Conservation (phyloP, 768 basidiomycete species). For the Coprinopsis sp. region DNA sequence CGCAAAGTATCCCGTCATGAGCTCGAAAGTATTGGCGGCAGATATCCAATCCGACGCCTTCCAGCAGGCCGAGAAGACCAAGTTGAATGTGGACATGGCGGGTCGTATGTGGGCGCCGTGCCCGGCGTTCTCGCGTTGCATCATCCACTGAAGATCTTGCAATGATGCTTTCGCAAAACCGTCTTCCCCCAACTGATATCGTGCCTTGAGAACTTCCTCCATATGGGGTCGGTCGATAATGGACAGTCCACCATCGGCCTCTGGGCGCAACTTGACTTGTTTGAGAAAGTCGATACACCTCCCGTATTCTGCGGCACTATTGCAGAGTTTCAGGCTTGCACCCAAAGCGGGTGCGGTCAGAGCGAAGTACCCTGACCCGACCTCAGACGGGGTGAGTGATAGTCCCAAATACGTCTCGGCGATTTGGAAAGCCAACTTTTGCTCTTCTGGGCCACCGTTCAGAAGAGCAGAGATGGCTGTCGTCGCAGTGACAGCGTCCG, state of each 20-base stretch:
- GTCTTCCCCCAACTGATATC: constrained; percentile 36
- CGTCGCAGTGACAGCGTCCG: constrained; percentile 52
- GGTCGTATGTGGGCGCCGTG: constrained; percentile 45
- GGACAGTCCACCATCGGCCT: constrained; percentile 28
- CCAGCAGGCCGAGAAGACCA: constrained; percentile 63
- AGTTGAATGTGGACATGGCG: constrained; percentile 49
- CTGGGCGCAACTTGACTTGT: constrained; percentile 49
- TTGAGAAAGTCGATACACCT: constrained; percentile 54
- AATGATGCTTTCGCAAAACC: constrained; percentile 46
- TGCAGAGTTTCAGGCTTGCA: constrained; percentile 54
- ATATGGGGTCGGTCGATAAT: constrained; percentile 53
- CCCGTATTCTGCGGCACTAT: constrained; percentile 39
- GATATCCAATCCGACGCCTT: constrained; percentile 57
- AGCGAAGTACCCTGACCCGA: constrained; percentile 32
- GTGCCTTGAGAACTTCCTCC: constrained; percentile 57
- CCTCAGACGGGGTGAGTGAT: constrained; percentile 36
- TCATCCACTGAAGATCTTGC: constrained; percentile 64
- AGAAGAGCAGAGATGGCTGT: constrained; percentile 52
- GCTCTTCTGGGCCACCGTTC: constrained; percentile 53
- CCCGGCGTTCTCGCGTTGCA: constrained; percentile 46
- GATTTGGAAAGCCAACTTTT: constrained; percentile 63
- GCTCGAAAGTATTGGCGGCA: constrained; percentile 53
- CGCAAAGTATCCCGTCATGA: constrained; percentile 65
- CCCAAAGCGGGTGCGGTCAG: constrained; percentile 47
- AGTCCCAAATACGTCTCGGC: constrained; percentile 61